phyloP scores from a whole-genome alignment of 2,329 filamentous ascomycete genomes.

The Sphaceloma murrayae region DNA sequence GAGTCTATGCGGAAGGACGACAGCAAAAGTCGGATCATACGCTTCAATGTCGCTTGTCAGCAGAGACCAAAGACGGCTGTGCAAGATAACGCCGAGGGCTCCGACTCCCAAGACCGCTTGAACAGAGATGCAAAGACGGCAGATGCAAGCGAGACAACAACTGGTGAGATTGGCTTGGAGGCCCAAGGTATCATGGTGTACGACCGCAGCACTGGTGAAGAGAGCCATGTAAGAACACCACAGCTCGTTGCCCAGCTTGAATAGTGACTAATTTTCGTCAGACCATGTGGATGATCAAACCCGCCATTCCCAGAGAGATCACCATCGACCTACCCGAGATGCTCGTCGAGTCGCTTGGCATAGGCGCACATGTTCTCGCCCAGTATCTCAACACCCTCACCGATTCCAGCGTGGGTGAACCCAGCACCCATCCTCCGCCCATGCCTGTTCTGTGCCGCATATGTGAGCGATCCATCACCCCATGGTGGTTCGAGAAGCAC shows the following conservation, averaged over 20 bases:
- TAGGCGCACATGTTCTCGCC: slow-evolving; percentile 87
- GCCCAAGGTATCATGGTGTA: slow-evolving; percentile 98
- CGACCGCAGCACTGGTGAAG: slow-evolving; percentile 72
- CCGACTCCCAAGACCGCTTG: too few species aligned
- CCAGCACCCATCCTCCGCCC: slow-evolving; percentile 67
- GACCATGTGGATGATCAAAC: slow-evolving; percentile 99
- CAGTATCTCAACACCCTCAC: slow-evolving; percentile 85
- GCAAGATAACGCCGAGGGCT: slow-evolving; percentile 19
- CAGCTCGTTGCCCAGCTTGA: background rate
- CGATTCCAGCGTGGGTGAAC: slow-evolving; percentile 67
- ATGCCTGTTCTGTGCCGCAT: slow-evolving; percentile 86
- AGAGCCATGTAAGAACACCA: slow-evolving; percentile 72
- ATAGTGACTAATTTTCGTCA: slow-evolving; percentile 34
- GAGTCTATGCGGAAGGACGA: slow-evolving; percentile 89
- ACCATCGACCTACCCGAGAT: slow-evolving; percentile 87
- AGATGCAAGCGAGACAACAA: slow-evolving; percentile 26
- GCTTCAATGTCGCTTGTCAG: slow-evolving; percentile 61
- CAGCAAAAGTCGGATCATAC: slow-evolving; percentile 80
- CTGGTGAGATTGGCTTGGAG: slow-evolving; percentile 64
- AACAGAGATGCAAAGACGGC: slow-evolving; percentile 18
- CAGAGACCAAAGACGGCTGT: slow-evolving; percentile 17
- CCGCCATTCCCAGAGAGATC: slow-evolving; percentile 81
- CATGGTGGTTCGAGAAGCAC: slow-evolving; percentile 99
- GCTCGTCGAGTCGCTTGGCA: slow-evolving; percentile 85
- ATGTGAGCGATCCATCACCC: slow-evolving; percentile 91